Evolutionary conservation across 108 stramenopile species (phyloP).

Genomic region (Fragilariopsis cylindrus): DNA sequence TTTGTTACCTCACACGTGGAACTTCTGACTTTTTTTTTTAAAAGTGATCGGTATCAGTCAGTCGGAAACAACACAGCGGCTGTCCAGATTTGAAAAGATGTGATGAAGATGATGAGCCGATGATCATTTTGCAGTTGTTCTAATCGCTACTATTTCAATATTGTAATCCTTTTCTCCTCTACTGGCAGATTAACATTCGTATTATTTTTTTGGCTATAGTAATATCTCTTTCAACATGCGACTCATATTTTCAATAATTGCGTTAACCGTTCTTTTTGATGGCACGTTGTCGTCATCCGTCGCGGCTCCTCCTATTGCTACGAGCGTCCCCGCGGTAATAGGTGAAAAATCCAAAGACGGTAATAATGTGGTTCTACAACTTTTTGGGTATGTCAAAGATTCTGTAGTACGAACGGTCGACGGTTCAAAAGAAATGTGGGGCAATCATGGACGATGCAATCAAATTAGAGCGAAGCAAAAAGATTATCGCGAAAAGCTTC

Average conservation of each 20-base stretch:
- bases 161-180: too few relatives aligned
- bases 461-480: conserved; percentile 63
- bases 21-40: too few relatives aligned
- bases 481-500: conserved; percentile 34
- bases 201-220: too few relatives aligned
- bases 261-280: neutral
- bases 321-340: neutral
- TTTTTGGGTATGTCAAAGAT: conserved; percentile 66
- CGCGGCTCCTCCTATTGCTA: neutral
- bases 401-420: conserved; percentile 62
- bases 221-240: too few relatives aligned
- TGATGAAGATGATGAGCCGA: too few relatives aligned
- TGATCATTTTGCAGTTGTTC: too few relatives aligned
- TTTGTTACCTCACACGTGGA: too few relatives aligned
- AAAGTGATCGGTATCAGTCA: too few relatives aligned
- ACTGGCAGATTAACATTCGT: too few relatives aligned
- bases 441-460: conserved; percentile 72
- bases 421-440: conserved; percentile 57
- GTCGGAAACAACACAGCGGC: too few relatives aligned
- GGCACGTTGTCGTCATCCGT: conserved; percentile 1
- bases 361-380: conserved; percentile 55
- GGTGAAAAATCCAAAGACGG: neutral
- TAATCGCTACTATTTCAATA: too few relatives aligned
- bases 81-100: too few relatives aligned
- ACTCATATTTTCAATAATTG: neutral